These are phyloP conservation scores for Metschnikowia santaceciliae DNA, from an alignment of 805 yeast species.

Conservation along the genomic window DNA sequence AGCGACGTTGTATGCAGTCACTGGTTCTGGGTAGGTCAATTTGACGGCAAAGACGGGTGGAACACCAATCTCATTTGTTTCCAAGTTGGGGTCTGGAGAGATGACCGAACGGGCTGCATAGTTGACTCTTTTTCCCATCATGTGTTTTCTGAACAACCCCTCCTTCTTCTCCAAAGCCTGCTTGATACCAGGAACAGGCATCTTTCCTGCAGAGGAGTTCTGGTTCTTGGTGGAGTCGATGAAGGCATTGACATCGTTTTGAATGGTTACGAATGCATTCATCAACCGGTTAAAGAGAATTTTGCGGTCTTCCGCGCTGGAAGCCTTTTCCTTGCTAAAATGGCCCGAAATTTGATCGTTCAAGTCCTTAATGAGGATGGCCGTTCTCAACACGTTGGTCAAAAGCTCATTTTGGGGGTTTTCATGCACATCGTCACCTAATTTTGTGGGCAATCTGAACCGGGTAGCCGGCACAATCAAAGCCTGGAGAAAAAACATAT, in stretches of 20 bases:
- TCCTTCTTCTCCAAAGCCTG: slow-evolving; percentile 98
- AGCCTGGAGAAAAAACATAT: slow-evolving; percentile 84
- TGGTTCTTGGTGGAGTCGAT: slow-evolving; percentile 90
- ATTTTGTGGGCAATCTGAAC: slow-evolving; percentile 92
- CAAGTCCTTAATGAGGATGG: slow-evolving; percentile 79
- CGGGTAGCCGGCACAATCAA: slow-evolving; percentile 94
- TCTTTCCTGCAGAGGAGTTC: slow-evolving; percentile 59
- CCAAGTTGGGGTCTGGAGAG: slow-evolving; percentile 97
- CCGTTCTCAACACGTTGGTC: slow-evolving; percentile 73
- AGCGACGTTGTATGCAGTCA: slow-evolving; percentile 84
- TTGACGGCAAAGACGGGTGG: slow-evolving; percentile 98
- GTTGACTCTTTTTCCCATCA: slow-evolving; percentile 99
- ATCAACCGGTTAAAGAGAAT: slow-evolving; percentile 81
- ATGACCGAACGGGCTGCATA: slow-evolving; percentile 98
- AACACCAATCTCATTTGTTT: slow-evolving; percentile 96
- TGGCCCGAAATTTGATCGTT: slow-evolving; percentile 75
- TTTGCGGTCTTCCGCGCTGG: slow-evolving; percentile 66
- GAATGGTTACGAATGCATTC: slow-evolving; percentile 93
- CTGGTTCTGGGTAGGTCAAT: slow-evolving; percentile 97
- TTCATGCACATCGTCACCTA: slow-evolving; percentile 96
- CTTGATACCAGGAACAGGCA: slow-evolving; percentile 91
- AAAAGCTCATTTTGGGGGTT: slow-evolving; percentile 88
- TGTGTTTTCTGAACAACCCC: slow-evolving; percentile 95
- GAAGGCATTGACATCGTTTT: slow-evolving; percentile 91
- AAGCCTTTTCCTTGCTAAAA: slow-evolving; percentile 43